Base-by-base conservation (phyloP, 2,329 filamentous ascomycete genomes). In the Phyllosticta citribraziliensis region DNA sequence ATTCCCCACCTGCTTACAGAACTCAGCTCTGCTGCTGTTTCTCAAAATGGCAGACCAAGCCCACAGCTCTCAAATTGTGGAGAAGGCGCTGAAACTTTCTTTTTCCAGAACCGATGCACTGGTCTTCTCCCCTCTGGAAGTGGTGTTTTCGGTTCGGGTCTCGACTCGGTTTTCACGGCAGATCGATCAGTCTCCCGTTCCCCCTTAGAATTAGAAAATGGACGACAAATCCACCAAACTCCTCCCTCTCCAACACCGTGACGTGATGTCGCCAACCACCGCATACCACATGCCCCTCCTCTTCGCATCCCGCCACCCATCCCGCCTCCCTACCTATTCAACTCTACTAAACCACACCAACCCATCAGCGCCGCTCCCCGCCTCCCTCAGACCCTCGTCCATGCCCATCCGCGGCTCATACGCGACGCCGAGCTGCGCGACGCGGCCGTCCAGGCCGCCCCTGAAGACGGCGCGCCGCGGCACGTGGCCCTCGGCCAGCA, bases 371-470 rank as follows among this genome's bases (percentile, higher is more conserved):
- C n/a, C 22, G 6, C n/a, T 20, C 14, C 22, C 50, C n/a, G 9
- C 50, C n/a, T 52, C n/a, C n/a, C 22, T 20, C 50, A 52, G 8
- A 2, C 50, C 50, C 52, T 17, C 19, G 4, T 55, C 52, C 19
- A 24, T 11, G 20, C 20, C 54, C 58, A 61, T 60, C 58, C 51
- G 50, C 52, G 58, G 58, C 35, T 60, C 58, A 33, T 22, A 8
- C 19, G 40, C 58, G 5, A 57, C 8, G 19, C 22, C 11, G 5
- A 61, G 11, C 40, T 33, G 27, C 27, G 30, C 54, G 12, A 55
- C 58, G 25, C 50, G 30, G 1, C 58, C 58, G 24, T 35, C 33
- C 8, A 60, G 52, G 11, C 52, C 58, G n/a, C 30, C 40, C 17
- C 24, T 17, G n/a, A 61, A 61, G 10, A 20, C 47, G 19, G 47